phyloP scores from a whole-genome alignment of 139 green algal genomes.

The Gonium pectorale region DNA sequence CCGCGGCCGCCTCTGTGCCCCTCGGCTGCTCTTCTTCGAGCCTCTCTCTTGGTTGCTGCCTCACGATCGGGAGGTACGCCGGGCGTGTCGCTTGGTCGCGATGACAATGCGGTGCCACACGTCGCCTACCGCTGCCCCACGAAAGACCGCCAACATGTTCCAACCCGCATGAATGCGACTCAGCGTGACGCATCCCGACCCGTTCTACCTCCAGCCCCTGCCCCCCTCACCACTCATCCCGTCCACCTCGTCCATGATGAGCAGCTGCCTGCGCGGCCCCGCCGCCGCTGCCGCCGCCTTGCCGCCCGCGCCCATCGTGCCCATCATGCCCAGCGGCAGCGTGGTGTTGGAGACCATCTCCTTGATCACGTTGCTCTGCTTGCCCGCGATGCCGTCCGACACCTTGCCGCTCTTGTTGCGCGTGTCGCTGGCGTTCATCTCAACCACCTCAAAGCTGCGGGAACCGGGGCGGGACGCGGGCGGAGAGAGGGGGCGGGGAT shows the following conservation, averaged over 20 bases:
- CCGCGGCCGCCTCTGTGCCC: no score
- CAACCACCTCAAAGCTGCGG: slow-evolving; percentile 78
- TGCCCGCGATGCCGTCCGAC: slow-evolving; percentile 84
- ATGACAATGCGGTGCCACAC: no score
- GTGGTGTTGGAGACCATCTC: slow-evolving; percentile 92
- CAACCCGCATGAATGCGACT: no score
- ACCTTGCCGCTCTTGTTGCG: slow-evolving; percentile 88
- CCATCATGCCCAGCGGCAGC: slow-evolving; percentile 30
- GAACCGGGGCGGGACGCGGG: neutral
- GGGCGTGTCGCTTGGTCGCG: no score
- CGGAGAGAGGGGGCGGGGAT: neutral
- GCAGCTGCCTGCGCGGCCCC: slow-evolving; percentile 60
- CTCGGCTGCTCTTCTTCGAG: no score
- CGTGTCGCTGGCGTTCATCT: slow-evolving; percentile 97
- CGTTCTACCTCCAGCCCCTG: no score
- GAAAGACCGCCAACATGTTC: no score
- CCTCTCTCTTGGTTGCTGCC: no score
- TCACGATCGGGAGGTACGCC: no score
- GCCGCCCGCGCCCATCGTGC: neutral
- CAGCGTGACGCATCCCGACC: no score
- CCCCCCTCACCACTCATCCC: slow-evolving; percentile 88
- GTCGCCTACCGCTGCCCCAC: no score
- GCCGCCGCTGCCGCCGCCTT: neutral
- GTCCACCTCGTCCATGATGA: slow-evolving; percentile 99
- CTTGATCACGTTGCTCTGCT: slow-evolving; percentile 91